Conservation (phyloP, 306 rosid genomes). For the Corylus americana region DNA sequence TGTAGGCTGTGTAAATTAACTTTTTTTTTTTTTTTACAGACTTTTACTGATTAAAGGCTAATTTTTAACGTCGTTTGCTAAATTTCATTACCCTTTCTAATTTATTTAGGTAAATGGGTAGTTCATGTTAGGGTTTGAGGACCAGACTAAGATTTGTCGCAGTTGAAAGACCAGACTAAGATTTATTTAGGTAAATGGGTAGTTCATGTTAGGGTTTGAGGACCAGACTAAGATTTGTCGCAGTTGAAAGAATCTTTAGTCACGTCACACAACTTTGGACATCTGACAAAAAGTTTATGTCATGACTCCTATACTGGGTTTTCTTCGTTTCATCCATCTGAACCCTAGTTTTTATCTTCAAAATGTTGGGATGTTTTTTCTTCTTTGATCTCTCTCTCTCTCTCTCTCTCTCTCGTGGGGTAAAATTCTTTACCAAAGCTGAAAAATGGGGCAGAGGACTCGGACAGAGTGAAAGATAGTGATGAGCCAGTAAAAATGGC, state of each 20-base stretch:
- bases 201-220: slow-evolving; percentile 62
- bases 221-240: slow-evolving; percentile 41
- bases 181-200: not conserved
- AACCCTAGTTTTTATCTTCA: slow-evolving; percentile 47
- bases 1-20: too few relatives aligned
- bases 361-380: slow-evolving; percentile 10
- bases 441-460: slow-evolving; percentile 19
- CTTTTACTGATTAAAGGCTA: too few relatives aligned
- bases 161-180: slow-evolving; percentile 25
- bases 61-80: too few relatives aligned
- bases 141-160: slow-evolving; percentile 41
- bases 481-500: slow-evolving; percentile 40
- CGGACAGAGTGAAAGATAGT: slow-evolving; percentile 37
- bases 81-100: not conserved
- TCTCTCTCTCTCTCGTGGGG: slow-evolving; percentile 23
- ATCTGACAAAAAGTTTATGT: slow-evolving; percentile 70
- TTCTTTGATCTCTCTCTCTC: slow-evolving; percentile 4
- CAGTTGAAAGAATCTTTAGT: slow-evolving; percentile 66
- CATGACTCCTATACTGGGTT: slow-evolving; percentile 52
- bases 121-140: slow-evolving; percentile 64
- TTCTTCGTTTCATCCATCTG: slow-evolving; percentile 35
- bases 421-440: slow-evolving; percentile 33
- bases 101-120: slow-evolving; percentile 35
- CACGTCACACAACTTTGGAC: slow-evolving; percentile 73
- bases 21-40: too few relatives aligned